These are phyloP conservation scores for Tolypocladium paradoxum DNA, from an alignment of 2,329 filamentous ascomycete species.

Conservation along the genomic window DNA sequence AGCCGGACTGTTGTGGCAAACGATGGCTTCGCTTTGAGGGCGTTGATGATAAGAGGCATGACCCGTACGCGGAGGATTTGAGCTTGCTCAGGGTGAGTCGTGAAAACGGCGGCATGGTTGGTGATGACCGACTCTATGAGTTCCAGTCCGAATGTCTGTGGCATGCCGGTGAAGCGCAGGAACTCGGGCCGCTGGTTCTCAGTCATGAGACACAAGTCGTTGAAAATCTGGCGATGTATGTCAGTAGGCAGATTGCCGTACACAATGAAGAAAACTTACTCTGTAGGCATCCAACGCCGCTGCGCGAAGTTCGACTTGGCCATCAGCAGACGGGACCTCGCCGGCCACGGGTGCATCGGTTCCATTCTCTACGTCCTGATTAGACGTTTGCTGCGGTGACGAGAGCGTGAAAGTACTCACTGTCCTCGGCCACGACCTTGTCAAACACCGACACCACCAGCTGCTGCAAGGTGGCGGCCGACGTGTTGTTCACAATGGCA, in stretches of 20 bases:
- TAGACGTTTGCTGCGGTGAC: neutral
- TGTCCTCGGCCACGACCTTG: slow-evolving; percentile 75
- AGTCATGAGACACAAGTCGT: slow-evolving; percentile 79
- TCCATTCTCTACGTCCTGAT: slow-evolving; percentile 21
- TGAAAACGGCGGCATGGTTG: slow-evolving; percentile 74
- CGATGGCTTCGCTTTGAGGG: slow-evolving; percentile 64
- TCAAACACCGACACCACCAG: slow-evolving; percentile 89
- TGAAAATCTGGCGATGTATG: slow-evolving; percentile 52
- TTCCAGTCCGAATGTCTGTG: slow-evolving; percentile 78
- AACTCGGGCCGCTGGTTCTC: slow-evolving; percentile 78
- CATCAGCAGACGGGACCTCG: slow-evolving; percentile 57
- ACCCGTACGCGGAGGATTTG: slow-evolving; percentile 66
- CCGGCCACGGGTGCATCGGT: slow-evolving; percentile 48
- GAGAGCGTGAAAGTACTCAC: slow-evolving; percentile 31
- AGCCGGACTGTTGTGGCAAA: slow-evolving; percentile 78
- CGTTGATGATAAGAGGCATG: slow-evolving; percentile 72
- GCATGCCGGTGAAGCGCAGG: slow-evolving; percentile 65
- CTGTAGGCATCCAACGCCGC: slow-evolving; percentile 80
- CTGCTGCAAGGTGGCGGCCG: slow-evolving; percentile 91
- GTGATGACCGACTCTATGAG: slow-evolving; percentile 83
- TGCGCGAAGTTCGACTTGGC: slow-evolving; percentile 54
- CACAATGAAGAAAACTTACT: slow-evolving; percentile 28
- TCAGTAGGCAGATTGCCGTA: neutral
- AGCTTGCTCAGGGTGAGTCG: slow-evolving; percentile 67
- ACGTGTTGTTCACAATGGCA: slow-evolving; percentile 87